Percentiles rank a stretch among this genome's conserved stretches.
Evolutionary conservation across 129 eudicot genomes (phyloP).

Genomic region (Centrapalus pauciflorus): DNA sequence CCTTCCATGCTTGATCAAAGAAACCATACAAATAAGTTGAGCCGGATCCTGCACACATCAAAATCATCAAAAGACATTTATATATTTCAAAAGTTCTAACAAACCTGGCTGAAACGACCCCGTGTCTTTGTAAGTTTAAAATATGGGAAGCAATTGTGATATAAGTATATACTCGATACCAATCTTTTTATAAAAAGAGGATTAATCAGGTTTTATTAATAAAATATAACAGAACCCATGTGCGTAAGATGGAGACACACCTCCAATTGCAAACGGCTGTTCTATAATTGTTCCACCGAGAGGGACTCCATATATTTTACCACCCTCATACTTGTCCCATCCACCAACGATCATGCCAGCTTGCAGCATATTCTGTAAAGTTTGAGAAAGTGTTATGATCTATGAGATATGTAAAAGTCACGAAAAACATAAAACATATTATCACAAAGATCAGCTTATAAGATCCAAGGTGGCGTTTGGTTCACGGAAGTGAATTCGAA

Average conservation of each 20-base stretch:
- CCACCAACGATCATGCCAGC: conserved; percentile 97
- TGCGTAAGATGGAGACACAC: conserved; percentile 30
- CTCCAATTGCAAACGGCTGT: conserved; percentile 99
- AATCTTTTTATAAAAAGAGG: neutral
- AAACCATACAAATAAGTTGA: conserved; percentile 90
- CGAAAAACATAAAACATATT: neutral
- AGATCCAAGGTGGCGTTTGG: too few relatives aligned
- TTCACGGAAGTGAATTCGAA: too few relatives aligned
- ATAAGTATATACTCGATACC: neutral
- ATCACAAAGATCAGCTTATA: neutral
- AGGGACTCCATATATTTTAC: conserved; percentile 89
- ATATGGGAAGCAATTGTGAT: neutral
- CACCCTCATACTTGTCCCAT: conserved; percentile 98
- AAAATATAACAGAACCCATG: neutral
- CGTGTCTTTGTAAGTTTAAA: neutral
- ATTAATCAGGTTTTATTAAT: neutral
- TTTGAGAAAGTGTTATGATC: neutral
- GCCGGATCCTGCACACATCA: conserved; percentile 69
- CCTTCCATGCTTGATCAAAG: conserved; percentile 98
- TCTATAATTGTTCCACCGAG: conserved; percentile 93
- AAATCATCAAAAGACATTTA: neutral
- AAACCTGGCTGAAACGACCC: neutral
- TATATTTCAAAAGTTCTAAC: too few relatives aligned
- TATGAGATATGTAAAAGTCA: neutral
- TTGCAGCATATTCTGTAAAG: conserved; percentile 75